A percentile compares a stretch with the other conserved stretches of the same genome.
These are phyloP conservation scores for Filosporella fistucella DNA, from an alignment of 495 filamentous ascomycete species.

Conservation along the genomic window DNA sequence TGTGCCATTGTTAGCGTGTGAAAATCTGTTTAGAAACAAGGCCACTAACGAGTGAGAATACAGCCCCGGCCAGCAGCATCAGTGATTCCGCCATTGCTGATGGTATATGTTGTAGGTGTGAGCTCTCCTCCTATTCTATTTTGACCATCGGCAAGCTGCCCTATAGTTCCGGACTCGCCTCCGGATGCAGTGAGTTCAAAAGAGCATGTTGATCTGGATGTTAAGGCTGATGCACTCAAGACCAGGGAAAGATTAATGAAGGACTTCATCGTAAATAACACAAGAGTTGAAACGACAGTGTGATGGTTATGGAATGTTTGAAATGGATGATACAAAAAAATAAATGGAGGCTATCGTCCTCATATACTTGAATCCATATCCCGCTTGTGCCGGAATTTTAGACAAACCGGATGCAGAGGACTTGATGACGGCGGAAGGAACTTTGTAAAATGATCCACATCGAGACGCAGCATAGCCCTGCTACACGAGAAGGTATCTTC, in stretches of 20 bases:
- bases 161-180: conserved; percentile 39
- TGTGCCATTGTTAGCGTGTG: conserved; percentile 19
- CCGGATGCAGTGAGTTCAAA: conserved; percentile 44
- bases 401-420: no score
- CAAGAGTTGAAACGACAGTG: neutral
- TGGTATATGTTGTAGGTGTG: conserved; percentile 37
- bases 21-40: neutral
- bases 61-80: conserved; percentile 52
- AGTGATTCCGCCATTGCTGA: conserved; percentile 43
- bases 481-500: no score
- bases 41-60: conserved; percentile 47
- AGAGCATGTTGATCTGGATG: conserved; percentile 33
- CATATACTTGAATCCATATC: no score
- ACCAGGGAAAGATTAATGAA: conserved; percentile 6
- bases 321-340: neutral
- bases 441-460: no score
- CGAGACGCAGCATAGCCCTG: no score
- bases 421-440: no score
- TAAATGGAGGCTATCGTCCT: neutral
- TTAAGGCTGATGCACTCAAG: conserved; percentile 11
- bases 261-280: conserved; percentile 6
- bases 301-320: neutral
- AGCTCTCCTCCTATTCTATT: conserved; percentile 43
- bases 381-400: no score
- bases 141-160: conserved; percentile 51